Percentiles rank a stretch among this genome's conserved stretches.
Evolutionary conservation across 495 filamentous ascomycete species (phyloP).

Genomic region (Bacidia gigantensis): DNA sequence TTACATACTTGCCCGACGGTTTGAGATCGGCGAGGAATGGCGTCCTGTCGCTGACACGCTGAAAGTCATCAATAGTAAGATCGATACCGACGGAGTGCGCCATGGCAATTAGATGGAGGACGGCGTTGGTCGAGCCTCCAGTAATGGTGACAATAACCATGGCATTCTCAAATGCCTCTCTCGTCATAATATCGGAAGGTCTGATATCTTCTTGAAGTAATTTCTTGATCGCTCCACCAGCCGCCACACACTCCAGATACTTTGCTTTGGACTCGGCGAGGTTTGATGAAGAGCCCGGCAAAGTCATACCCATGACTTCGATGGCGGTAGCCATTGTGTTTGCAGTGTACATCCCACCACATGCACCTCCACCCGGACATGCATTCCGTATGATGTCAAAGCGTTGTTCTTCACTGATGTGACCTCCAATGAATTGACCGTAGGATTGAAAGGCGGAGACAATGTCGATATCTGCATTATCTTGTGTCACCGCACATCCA

Average conservation of each 20-base stretch:
- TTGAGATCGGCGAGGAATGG: conserved; percentile 95
- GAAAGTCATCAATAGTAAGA: conserved; percentile 95
- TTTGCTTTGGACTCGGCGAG: conserved; percentile 81
- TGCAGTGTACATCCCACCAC: conserved; percentile 98
- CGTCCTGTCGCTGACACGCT: conserved; percentile 76
- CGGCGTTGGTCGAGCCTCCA: conserved; percentile 92
- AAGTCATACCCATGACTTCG: conserved; percentile 88
- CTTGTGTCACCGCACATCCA: conserved; percentile 58
- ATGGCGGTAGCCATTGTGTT: conserved; percentile 99
- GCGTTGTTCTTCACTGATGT: conserved; percentile 80
- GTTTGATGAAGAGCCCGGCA: conserved; percentile 85
- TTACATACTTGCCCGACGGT: conserved; percentile 93
- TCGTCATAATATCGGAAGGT: conserved; percentile 79
- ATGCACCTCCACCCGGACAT: conserved; percentile 85
- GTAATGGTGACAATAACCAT: conserved; percentile 94
- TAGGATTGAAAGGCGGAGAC: conserved; percentile 97
- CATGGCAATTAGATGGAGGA: conserved; percentile 92
- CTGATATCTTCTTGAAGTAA: conserved; percentile 78
- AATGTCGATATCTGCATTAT: conserved; percentile 76
- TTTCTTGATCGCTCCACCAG: conserved; percentile 76
- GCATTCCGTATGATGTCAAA: conserved; percentile 93
- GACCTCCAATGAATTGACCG: conserved; percentile 81
- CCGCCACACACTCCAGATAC: conserved; percentile 67
- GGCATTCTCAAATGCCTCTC: conserved; percentile 87
- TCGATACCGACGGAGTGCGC: conserved; percentile 88